These are phyloP conservation scores for Castanopsis chinensis DNA, from an alignment of 306 rosid species.

Conservation along the genomic window DNA sequence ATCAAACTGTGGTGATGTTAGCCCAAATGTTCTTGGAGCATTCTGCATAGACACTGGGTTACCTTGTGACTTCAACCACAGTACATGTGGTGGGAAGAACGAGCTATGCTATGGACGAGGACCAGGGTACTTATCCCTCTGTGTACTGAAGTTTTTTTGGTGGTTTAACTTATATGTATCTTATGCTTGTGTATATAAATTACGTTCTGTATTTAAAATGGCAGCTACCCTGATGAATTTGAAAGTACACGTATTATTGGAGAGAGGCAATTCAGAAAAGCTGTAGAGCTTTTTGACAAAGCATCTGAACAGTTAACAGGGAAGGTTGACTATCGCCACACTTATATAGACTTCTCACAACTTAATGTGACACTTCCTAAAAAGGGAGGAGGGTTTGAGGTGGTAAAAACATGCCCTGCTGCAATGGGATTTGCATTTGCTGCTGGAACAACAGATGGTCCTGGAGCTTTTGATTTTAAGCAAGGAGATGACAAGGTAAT, in stretches of 20 bases:
- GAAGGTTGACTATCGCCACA: constrained; percentile 70
- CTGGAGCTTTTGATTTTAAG: constrained; percentile 88
- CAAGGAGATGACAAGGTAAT: constrained; percentile 90
- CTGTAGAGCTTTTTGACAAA: constrained; percentile 64
- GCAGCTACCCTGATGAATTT: constrained; percentile 91
- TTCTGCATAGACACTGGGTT: constrained; percentile 81
- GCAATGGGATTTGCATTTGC: constrained; percentile 97
- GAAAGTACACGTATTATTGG: constrained; percentile 93
- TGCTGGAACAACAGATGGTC: constrained; percentile 97
- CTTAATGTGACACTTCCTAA: constrained; percentile 60
- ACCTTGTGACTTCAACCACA: constrained; percentile 95
- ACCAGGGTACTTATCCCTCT: constrained; percentile 71
- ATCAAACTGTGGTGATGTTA: constrained; percentile 93
- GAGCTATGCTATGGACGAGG: constrained; percentile 85
- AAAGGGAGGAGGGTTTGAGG: constrained; percentile 48
- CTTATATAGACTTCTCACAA: constrained; percentile 74
- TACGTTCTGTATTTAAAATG: constrained; percentile 19
- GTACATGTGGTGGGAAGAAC: constrained; percentile 90
- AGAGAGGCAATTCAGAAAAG: constrained; percentile 77
- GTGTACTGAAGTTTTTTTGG: background rate
- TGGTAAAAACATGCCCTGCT: constrained; percentile 84
- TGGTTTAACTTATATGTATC: constrained; percentile 9
- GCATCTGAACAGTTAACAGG: constrained; percentile 72
- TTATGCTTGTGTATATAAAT: constrained; percentile 16
- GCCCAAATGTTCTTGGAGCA: constrained; percentile 91